These are phyloP conservation scores for Crucibulum parvulum DNA, from an alignment of 1,284 basidiomycete genomes.

Conservation along the genomic window DNA sequence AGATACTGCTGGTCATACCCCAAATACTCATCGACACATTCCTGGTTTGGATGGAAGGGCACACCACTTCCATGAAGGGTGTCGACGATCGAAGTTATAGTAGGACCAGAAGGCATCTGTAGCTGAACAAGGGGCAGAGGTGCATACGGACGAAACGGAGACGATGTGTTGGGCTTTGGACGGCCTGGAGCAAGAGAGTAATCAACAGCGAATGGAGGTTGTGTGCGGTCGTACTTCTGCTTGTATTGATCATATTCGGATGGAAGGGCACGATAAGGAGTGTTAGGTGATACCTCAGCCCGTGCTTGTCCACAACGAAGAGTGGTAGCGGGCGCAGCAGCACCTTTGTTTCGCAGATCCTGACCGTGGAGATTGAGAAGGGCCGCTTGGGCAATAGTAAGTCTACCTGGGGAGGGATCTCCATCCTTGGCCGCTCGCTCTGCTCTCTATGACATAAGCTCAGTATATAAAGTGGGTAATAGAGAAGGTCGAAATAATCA, in stretches of 20 bases:
- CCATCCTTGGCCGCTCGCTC: slow-evolving; percentile 58
- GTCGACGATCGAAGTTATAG: slow-evolving; percentile 46
- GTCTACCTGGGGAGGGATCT: slow-evolving; percentile 63
- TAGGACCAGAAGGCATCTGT: slow-evolving; percentile 33
- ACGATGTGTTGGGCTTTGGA: not conserved
- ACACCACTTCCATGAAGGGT: slow-evolving; percentile 36
- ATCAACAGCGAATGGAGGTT: slow-evolving; percentile 36
- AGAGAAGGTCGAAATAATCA: slow-evolving; percentile 25
- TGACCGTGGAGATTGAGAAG: slow-evolving; percentile 76
- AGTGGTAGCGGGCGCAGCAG: not conserved
- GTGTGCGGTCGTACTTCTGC: too few species aligned
- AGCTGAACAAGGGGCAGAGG: slow-evolving; percentile 1
- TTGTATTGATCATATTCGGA: too few species aligned
- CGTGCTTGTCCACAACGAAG: not conserved
- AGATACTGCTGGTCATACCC: slow-evolving; percentile 7
- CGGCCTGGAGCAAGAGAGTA: slow-evolving; percentile 38
- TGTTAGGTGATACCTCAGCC: too few species aligned
- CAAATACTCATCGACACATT: not conserved
- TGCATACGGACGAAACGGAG: not conserved
- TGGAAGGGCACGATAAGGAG: too few species aligned
- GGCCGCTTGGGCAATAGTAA: slow-evolving; percentile 80
- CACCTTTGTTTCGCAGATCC: slow-evolving; percentile 40
- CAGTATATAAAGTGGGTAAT: slow-evolving; percentile 1
- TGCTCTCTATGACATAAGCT: slow-evolving; percentile 35
- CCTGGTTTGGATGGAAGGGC: slow-evolving; percentile 22